phyloP scores from a whole-genome alignment of 352 stramenopile species.

The Globisporangium uncinulatum region DNA sequence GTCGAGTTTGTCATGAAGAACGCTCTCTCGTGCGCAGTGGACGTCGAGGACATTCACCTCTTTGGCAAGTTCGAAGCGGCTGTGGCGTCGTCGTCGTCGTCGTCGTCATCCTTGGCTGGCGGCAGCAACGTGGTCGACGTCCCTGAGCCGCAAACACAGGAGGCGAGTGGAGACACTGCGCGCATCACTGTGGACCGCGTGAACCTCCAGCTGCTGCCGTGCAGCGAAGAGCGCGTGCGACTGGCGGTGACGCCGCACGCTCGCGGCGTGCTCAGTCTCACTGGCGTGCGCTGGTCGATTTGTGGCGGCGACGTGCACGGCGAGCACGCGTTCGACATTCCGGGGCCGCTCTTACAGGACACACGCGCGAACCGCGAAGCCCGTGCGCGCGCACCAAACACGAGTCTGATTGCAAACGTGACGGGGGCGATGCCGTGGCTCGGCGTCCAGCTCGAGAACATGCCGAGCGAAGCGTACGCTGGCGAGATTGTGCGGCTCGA shows the following conservation, averaged over 20 bases:
- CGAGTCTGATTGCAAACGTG: conserved; percentile 67
- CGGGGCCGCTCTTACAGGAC: conserved; percentile 74
- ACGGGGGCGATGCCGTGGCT: conserved; percentile 78
- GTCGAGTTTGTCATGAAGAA: conserved; percentile 89
- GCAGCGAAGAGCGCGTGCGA: conserved; percentile 69
- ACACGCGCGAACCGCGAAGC: conserved; percentile 68
- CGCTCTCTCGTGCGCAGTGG: conserved; percentile 72
- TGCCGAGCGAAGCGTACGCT: conserved; percentile 38
- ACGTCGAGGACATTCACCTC: conserved; percentile 76
- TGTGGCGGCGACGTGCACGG: conserved; percentile 75
- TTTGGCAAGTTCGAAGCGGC: conserved; percentile 61
- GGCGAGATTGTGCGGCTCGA: conserved; percentile 61
- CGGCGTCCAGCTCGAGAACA: conserved; percentile 51
- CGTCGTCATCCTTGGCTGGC: conserved; percentile 1
- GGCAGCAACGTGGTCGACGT: conserved; percentile 34
- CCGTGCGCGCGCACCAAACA: conserved; percentile 67
- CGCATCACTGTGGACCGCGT: conserved; percentile 59
- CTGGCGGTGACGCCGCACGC: conserved; percentile 57
- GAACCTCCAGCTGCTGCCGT: conserved; percentile 70
- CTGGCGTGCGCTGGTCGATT: conserved; percentile 78
- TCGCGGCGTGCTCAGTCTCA: conserved; percentile 53
- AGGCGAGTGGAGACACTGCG: conserved; percentile 3
- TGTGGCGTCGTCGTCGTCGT: too few species aligned
- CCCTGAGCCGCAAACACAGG: conserved; percentile 19
- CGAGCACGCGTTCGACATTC: conserved; percentile 78